Evolutionary conservation across 371 early-diverging fungal species (phyloP).

Genomic region (Haplosporangium sp.): DNA sequence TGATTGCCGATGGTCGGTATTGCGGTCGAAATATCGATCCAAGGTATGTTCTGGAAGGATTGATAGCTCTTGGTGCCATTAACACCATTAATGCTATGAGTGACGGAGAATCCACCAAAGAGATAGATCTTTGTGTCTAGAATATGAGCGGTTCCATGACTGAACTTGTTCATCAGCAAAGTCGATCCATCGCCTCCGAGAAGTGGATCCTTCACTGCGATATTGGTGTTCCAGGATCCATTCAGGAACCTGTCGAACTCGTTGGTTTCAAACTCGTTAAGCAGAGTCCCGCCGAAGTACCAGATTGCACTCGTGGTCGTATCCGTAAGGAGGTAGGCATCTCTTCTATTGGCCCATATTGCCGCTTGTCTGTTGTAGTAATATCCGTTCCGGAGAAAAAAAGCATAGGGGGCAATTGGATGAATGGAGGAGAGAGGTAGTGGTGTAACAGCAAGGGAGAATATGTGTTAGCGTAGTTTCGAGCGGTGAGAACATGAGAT

Average conservation of each 20-base stretch:
- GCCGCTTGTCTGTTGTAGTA: constrained; percentile 22
- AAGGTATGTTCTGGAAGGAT: constrained; percentile 31
- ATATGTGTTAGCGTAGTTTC: too few relatives aligned
- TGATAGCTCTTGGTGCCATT: constrained; percentile 20
- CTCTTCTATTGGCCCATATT: constrained; percentile 26
- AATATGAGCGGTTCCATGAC: constrained; percentile 39
- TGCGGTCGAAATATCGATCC: constrained; percentile 29
- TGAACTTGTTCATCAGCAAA: constrained; percentile 13
- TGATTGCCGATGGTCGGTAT: constrained; percentile 26
- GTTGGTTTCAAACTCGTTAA: constrained; percentile 4
- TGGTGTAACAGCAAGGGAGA: too few relatives aligned
- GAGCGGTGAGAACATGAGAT: too few relatives aligned
- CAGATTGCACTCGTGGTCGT: constrained; percentile 22
- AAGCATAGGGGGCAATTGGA: too few relatives aligned
- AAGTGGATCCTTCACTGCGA: not conserved
- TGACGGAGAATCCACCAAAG: constrained; percentile 30
- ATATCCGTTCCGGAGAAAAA: too few relatives aligned
- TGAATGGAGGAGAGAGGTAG: too few relatives aligned
- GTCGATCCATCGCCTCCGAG: not conserved
- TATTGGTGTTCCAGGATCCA: constrained; percentile 37
- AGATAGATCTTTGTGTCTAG: constrained; percentile 24
- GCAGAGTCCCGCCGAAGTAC: constrained; percentile 30
- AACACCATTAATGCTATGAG: not conserved
- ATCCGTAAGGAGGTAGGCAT: constrained; percentile 36
- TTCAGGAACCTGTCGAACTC: constrained; percentile 31